Conservation (phyloP, 2,329 filamentous ascomycete genomes). For the Didymella exigua region DNA sequence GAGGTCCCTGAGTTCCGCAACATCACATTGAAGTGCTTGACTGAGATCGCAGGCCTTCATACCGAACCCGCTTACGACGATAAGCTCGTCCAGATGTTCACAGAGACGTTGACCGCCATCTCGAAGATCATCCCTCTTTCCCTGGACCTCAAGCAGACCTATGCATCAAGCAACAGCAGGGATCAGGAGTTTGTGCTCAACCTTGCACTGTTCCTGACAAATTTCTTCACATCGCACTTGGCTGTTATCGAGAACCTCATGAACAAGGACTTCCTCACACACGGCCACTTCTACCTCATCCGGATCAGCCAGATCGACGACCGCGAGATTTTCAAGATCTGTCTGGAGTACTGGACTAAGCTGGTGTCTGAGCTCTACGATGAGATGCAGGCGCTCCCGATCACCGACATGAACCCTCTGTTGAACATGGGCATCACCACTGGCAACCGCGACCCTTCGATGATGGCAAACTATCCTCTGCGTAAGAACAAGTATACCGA, state of each 20-base stretch:
- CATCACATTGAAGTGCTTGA: constrained; percentile 93
- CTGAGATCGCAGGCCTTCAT: constrained; percentile 93
- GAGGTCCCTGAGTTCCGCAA: constrained; percentile 96
- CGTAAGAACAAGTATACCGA: constrained; percentile 98
- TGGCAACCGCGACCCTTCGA: constrained; percentile 79
- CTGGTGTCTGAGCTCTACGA: constrained; percentile 97
- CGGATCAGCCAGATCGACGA: constrained; percentile 98
- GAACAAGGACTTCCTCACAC: constrained; percentile 91
- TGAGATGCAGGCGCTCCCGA: constrained; percentile 95
- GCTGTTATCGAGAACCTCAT: constrained; percentile 94
- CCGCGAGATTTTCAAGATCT: constrained; percentile 99
- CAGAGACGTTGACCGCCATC: constrained; percentile 90
- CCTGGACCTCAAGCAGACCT: constrained; percentile 88
- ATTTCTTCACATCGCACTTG: constrained; percentile 94
- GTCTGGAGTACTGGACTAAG: constrained; percentile 98
- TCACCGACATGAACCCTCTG: constrained; percentile 90
- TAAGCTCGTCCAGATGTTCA: constrained; percentile 97
- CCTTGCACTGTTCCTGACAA: constrained; percentile 91
- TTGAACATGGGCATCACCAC: constrained; percentile 78
- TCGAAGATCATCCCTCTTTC: constrained; percentile 90
- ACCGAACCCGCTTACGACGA: constrained; percentile 89
- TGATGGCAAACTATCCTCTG: constrained; percentile 89
- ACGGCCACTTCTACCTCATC: constrained; percentile 97
- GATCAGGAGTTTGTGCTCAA: constrained; percentile 99
- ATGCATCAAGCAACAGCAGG: constrained; percentile 85